Base-by-base conservation (phyloP, 495 filamentous ascomycete genomes). In the Pyrenula aspistea region DNA sequence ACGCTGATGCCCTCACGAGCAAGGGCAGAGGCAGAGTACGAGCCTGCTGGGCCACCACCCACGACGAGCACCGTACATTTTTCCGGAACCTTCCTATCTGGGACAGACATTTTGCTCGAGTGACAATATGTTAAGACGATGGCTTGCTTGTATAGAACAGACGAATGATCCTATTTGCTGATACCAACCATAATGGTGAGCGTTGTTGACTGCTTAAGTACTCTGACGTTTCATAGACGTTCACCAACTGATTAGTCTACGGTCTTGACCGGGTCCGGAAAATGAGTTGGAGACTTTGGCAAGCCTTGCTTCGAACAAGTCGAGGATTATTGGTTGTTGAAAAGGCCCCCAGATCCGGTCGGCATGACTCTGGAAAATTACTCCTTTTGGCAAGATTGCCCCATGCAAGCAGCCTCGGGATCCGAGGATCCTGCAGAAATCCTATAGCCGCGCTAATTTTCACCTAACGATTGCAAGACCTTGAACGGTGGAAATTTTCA, bases 11-110 rank as follows among this genome's bases (percentile, higher is more conserved):
- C 71, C 59, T 79, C 75, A 1, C 75, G 69, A 0, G 73, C 73
- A 8, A 79, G 57, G 0, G 56, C 74, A 0, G 70, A 54, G 8
- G 76, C 70, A 2, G 72, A 55, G 42, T 75, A 77, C 0, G 76
- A 77, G 15, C 76, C 75, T 10, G 57, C 73, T 15, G 76, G 75
- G 3, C 75, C 74, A 52, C 76, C 75, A 25, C 75, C 75, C 0
- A 76, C 51, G 2, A 79, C 71, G 0, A 79, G 65, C 3, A 79
- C 71, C 0, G 65, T 70, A 49, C 58, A 67, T 24, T 64, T 54
- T 23, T 54, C 23, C 0, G 72, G 72, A 50, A 74, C 58, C 10
- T 52, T 42, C 31, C 4, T 42, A 42, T 42, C 31, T 42, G 31
- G 31, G 15, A 42, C 31, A 42, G 31, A 42, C 31, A 42, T 42